A percentile compares a stretch with the other conserved stretches of the same genome.
These are phyloP conservation scores for Cystobasidiaceae sp. DNA, from an alignment of 1,284 basidiomycete genomes.

Conservation along the genomic window DNA sequence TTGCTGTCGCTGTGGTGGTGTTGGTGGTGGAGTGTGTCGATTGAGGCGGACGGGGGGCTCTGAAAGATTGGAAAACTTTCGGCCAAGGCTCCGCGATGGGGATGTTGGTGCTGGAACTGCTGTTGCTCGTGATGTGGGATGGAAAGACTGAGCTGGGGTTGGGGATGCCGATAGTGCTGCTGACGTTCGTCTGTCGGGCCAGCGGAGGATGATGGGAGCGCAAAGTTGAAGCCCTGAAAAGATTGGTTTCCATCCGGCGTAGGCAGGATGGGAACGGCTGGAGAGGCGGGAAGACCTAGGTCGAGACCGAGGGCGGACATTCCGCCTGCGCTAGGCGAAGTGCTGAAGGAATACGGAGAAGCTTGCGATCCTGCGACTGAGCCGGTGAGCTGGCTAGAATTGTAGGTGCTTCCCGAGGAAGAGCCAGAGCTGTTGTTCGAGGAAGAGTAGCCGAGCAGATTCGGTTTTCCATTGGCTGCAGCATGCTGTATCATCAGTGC, in stretches of 20 bases:
- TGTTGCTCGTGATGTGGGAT: neutral
- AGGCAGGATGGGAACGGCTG: neutral
- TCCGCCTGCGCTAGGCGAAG: neutral
- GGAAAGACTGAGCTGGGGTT: neutral
- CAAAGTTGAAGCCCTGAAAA: constrained; percentile 19
- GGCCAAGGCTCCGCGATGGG: too few species aligned
- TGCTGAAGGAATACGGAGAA: constrained; percentile 3
- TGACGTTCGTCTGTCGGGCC: too few species aligned
- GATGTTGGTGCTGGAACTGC: neutral
- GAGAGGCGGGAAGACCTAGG: neutral
- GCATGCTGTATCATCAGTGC: too few species aligned
- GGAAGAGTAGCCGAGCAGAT: constrained; percentile 9
- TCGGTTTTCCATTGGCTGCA: neutral
- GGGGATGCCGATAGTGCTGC: too few species aligned
- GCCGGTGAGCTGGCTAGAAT: neutral
- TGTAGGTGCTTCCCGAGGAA: constrained; percentile 7
- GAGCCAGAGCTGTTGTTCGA: constrained; percentile 11
- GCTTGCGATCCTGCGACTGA: neutral
- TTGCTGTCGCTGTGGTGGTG: too few species aligned
- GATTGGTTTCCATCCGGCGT: neutral
- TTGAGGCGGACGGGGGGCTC: too few species aligned
- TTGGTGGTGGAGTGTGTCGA: too few species aligned
- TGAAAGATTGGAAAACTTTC: too few species aligned
- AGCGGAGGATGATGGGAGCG: too few species aligned
- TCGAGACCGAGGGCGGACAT: constrained; percentile 5